Base-by-base conservation (phyloP, 2,329 filamentous ascomycete species). In the Trichoderma polysporum region DNA sequence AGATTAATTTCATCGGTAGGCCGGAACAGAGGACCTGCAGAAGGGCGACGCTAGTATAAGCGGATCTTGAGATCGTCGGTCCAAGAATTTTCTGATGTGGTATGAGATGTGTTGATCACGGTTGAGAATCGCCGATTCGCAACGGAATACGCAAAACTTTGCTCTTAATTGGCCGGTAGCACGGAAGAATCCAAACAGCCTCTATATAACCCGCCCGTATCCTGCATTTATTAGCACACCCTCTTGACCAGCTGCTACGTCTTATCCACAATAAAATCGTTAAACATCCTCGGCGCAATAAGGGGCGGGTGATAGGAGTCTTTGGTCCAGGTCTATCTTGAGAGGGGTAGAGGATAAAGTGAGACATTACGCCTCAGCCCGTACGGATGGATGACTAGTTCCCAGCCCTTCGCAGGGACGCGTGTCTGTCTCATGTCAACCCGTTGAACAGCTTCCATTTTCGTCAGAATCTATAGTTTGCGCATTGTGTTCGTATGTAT, bases 1-100 rank as follows among this genome's bases (percentile, higher is more conserved):
- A 39, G 53, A 27, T 57, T 39, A 9, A 57, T 52, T 17, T 54
- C 53, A 31, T 57, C 53, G 53, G 53, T 22, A 57, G 15, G 33
- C 22, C 33, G 53, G 53, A 57, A 57, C 31, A 22, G 45, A 57
- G 53, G 53, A 57, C 53, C 53, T 57, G 53, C 49, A 52, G 25
- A 52, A 52, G 27, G 49, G 27, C 27, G 49, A 17, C 53, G 33
- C 53, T 57, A 57, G 53, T 57, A 33, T 13, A 31, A 37, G 53
- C 53, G 22, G 53, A 57, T 57, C 53, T 31, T 27, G 31, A 39
- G 53, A 57, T 57, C 53, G 53, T 25, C 33, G 17, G 19, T 25
- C 12, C 13, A 6, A 15, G 19, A 37, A 12, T 22, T 9, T 37
- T 17, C 19, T 9, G 19, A 22, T 15, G 25, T 52, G 31, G 52